Evolutionary conservation across 2,329 filamentous ascomycete genomes (phyloP).

Genomic region (Fusarium goolgardi): DNA sequence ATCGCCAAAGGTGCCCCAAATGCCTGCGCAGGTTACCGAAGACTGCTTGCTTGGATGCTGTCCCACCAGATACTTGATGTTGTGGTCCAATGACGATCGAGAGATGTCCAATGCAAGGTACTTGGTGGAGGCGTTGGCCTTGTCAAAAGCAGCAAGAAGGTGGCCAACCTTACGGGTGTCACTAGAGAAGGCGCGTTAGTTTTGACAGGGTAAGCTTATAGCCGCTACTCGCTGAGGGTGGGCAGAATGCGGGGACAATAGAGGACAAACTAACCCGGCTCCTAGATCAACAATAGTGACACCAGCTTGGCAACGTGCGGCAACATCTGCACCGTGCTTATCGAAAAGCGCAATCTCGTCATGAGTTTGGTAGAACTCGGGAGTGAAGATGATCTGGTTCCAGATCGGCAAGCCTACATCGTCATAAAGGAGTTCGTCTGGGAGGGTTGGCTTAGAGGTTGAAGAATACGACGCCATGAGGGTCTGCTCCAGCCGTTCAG

Average conservation of each 20-base stretch:
- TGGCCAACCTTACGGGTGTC: conserved; percentile 57
- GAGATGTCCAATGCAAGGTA: conserved; percentile 58
- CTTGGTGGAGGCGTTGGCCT: conserved; percentile 44
- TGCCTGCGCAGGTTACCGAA: conserved; percentile 52
- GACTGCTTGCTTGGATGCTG: conserved; percentile 45
- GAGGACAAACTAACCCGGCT: conserved; percentile 53
- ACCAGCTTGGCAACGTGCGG: conserved; percentile 45
- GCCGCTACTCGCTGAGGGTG: conserved; percentile 19
- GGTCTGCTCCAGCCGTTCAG: conserved; percentile 44
- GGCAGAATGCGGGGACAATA: conserved; percentile 30
- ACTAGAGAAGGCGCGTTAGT: conserved; percentile 43
- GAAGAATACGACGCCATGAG: conserved; percentile 44
- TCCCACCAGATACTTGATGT: conserved; percentile 49
- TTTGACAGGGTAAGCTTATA: conserved; percentile 35
- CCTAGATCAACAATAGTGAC: conserved; percentile 56
- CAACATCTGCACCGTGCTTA: conserved; percentile 52
- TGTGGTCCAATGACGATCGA: conserved; percentile 51
- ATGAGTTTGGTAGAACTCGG: conserved; percentile 56
- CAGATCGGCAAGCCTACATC: conserved; percentile 55
- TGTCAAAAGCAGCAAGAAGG: conserved; percentile 53
- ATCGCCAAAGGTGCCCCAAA: conserved; percentile 56
- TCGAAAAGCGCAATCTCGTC: conserved; percentile 55
- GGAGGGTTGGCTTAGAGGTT: conserved; percentile 48
- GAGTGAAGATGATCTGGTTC: conserved; percentile 56
- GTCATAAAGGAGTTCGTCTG: conserved; percentile 57